phyloP scores from a whole-genome alignment of 495 filamentous ascomycete genomes.

The Lepraria neglecta region DNA sequence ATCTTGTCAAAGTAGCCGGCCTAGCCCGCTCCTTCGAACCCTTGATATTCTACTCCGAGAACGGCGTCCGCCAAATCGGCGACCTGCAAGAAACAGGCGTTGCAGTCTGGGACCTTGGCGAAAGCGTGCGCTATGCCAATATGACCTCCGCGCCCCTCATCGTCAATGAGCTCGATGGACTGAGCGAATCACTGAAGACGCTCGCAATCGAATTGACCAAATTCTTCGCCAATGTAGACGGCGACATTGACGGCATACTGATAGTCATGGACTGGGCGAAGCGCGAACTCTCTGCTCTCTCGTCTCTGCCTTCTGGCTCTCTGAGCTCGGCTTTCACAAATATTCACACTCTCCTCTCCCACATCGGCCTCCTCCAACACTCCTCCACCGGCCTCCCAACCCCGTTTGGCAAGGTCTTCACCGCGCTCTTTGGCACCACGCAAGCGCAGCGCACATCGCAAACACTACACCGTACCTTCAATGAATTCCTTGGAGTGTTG shows the following conservation, averaged over 20 bases:
- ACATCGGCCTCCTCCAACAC: constrained; percentile 63
- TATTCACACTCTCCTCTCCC: constrained; percentile 65
- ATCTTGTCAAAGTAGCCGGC: constrained; percentile 82
- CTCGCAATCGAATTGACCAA: constrained; percentile 73
- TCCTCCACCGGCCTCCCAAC: constrained; percentile 55
- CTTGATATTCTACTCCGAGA: constrained; percentile 84
- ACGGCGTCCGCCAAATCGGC: constrained; percentile 74
- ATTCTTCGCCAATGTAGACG: constrained; percentile 88
- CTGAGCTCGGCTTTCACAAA: constrained; percentile 68
- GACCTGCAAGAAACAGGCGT: constrained; percentile 83
- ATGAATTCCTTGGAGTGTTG: constrained; percentile 76
- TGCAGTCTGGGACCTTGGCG: constrained; percentile 86
- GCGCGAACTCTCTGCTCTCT: constrained; percentile 62
- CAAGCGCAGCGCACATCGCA: constrained; percentile 68
- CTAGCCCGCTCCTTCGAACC: constrained; percentile 86
- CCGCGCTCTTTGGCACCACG: constrained; percentile 70
- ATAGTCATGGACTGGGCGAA: constrained; percentile 94
- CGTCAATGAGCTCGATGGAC: constrained; percentile 71
- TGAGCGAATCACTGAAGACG: constrained; percentile 75
- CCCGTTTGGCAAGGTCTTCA: constrained; percentile 55
- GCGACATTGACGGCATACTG: constrained; percentile 83
- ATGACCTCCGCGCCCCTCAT: constrained; percentile 84
- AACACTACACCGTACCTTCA: constrained; percentile 78
- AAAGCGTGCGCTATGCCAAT: constrained; percentile 79
- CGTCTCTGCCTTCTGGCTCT: constrained; percentile 48